Percentiles rank a stretch among this genome's conserved stretches.
Conservation (phyloP, 495 filamentous ascomycete genomes). For the Mycothermus thermophilus region DNA sequence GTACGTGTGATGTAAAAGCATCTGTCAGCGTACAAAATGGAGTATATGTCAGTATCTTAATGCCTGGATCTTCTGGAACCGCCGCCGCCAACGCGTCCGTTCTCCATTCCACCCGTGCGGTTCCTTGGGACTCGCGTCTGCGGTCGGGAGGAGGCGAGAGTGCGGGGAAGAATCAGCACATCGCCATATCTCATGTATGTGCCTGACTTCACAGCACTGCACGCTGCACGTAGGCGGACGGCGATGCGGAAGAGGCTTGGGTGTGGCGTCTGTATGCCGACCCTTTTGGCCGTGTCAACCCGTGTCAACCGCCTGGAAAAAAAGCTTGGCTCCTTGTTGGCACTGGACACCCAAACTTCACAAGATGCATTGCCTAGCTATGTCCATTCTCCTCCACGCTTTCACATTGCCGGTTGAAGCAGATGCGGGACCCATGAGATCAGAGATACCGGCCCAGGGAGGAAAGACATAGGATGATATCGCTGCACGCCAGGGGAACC, state of each 20-base stretch:
- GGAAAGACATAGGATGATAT: too few species aligned
- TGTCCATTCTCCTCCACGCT: too few species aligned
- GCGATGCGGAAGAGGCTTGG: too few species aligned
- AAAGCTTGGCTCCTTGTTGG: slow-evolving; percentile 7
- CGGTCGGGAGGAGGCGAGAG: slow-evolving; percentile 4
- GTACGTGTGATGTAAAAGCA: neutral
- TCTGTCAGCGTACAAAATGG: slow-evolving; percentile 1
- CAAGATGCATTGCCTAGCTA: slow-evolving; percentile 3
- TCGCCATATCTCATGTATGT: too few species aligned
- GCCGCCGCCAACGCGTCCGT: too few species aligned
- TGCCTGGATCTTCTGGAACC: too few species aligned
- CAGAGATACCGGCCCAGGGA: too few species aligned
- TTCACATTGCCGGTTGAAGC: slow-evolving; percentile 6
- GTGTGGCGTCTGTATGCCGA: neutral
- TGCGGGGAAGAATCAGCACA: too few species aligned
- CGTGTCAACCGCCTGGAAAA: neutral
- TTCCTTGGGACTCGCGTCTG: neutral
- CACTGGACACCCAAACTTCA: slow-evolving; percentile 1
- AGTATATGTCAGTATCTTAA: slow-evolving; percentile 2
- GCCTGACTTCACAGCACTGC: too few species aligned
- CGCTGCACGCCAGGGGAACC: too few species aligned
- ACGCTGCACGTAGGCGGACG: too few species aligned
- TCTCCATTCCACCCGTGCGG: neutral
- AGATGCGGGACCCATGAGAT: slow-evolving; percentile 3
- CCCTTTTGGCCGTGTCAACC: too few species aligned